Conservation (phyloP, 805 yeast genomes). For the Ascoidea asiatica region DNA sequence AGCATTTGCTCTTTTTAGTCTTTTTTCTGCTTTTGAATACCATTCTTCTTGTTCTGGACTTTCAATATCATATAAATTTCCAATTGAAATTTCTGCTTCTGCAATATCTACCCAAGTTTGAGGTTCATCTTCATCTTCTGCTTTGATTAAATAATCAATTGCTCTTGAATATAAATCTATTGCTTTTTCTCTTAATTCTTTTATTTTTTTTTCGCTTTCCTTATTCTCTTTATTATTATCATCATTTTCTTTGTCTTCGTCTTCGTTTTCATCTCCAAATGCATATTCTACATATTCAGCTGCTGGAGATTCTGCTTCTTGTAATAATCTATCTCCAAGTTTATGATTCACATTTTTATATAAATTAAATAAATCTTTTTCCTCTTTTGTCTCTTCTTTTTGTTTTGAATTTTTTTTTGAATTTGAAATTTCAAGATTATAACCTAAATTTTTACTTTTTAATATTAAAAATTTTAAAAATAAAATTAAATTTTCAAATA, state of each 20-base stretch:
- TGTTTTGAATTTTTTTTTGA: too few species aligned
- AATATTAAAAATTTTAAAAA: too few species aligned
- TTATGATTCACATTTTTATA: slow-evolving; percentile 30
- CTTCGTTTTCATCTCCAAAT: slow-evolving; percentile 39
- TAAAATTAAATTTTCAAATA: slow-evolving; percentile 12
- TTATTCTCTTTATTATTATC: slow-evolving; percentile 4
- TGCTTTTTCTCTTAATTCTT: slow-evolving; percentile 37
- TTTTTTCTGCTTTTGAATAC: slow-evolving; percentile 57
- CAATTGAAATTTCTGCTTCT: slow-evolving; percentile 72
- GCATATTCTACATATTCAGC: slow-evolving; percentile 38
- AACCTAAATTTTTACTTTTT: too few species aligned
- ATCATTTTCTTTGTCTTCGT: slow-evolving; percentile 14
- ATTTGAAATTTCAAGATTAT: background rate
- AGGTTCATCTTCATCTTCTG: slow-evolving; percentile 63
- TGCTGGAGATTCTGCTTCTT: slow-evolving; percentile 52
- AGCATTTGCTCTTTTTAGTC: slow-evolving; percentile 58
- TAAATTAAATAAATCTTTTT: slow-evolving; percentile 14
- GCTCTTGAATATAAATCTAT: slow-evolving; percentile 37
- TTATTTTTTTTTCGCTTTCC: slow-evolving; percentile 10
- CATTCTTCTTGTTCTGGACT: slow-evolving; percentile 51
- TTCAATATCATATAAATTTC: slow-evolving; percentile 56
- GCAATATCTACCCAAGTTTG: slow-evolving; percentile 75
- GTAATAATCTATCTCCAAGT: slow-evolving; percentile 49
- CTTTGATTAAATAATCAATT: slow-evolving; percentile 37
- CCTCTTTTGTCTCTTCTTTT: slow-evolving; percentile 2